Conservation (phyloP, 768 basidiomycete species). For the Pleurotus salmoneostramineus region DNA sequence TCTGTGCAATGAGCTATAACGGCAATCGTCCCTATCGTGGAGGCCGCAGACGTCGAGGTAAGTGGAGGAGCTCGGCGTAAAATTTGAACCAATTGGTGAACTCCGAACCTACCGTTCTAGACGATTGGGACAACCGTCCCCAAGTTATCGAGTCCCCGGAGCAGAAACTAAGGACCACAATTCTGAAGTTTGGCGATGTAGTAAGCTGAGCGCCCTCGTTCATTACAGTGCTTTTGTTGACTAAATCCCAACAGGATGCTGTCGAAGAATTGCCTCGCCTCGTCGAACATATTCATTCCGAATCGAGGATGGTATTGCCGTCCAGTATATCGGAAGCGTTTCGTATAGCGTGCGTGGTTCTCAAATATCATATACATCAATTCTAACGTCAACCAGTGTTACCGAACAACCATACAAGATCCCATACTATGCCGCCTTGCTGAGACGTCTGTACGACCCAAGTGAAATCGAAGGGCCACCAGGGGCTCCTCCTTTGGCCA, state of each 20-base stretch:
- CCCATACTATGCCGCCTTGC: slow-evolving; percentile 80
- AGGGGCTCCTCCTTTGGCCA: slow-evolving; percentile 52
- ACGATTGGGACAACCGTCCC: slow-evolving; percentile 66
- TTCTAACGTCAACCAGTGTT: slow-evolving; percentile 41
- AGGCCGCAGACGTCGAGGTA: slow-evolving; percentile 53
- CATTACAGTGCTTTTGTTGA: not conserved
- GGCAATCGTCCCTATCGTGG: slow-evolving; percentile 36
- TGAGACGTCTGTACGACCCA: slow-evolving; percentile 61
- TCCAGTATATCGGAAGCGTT: slow-evolving; percentile 64
- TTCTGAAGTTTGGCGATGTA: slow-evolving; percentile 79
- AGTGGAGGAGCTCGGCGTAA: slow-evolving; percentile 1
- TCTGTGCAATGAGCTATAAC: slow-evolving; percentile 52
- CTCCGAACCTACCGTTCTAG: slow-evolving; percentile 28
- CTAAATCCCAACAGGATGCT: slow-evolving; percentile 47
- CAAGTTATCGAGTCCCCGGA: slow-evolving; percentile 68
- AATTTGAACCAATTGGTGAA: slow-evolving; percentile 11
- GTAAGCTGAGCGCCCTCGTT: slow-evolving; percentile 37
- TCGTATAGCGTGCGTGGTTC: slow-evolving; percentile 55
- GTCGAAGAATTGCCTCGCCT: slow-evolving; percentile 65
- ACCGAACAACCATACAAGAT: slow-evolving; percentile 95
- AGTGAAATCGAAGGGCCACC: slow-evolving; percentile 28
- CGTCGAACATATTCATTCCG: slow-evolving; percentile 61
- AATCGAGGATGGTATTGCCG: slow-evolving; percentile 54
- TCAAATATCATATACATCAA: not conserved
- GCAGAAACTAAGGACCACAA: slow-evolving; percentile 60